Evolutionary conservation across 108 stramenopile genomes (phyloP).

Genomic region (Stephanodiscus triporus): DNA sequence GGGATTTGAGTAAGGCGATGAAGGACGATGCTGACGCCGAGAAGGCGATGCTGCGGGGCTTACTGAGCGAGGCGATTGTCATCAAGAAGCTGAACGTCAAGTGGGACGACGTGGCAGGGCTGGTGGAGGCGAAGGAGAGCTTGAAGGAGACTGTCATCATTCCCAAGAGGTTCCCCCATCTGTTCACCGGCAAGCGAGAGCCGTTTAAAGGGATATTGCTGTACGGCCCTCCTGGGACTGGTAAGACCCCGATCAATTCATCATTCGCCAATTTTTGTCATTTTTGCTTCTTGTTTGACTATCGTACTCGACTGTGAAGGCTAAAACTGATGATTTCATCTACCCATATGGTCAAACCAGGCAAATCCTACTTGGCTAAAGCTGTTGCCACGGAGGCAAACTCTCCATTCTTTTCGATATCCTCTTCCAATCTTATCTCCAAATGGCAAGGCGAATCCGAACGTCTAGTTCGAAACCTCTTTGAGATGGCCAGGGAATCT

Average conservation of each 20-base stretch:
- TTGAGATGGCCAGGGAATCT: conserved; percentile 98
- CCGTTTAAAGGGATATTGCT: conserved; percentile 96
- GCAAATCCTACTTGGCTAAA: conserved; percentile 98
- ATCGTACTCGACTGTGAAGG: too few species aligned
- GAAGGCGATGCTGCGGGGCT: too few species aligned
- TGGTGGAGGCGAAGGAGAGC: conserved; percentile 93
- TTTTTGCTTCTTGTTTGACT: neutral
- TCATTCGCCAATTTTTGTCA: neutral
- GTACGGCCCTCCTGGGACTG: conserved; percentile 91
- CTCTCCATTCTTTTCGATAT: conserved; percentile 95
- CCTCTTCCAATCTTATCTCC: conserved; percentile 93
- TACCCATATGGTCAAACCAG: conserved; percentile 18
- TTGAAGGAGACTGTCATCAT: conserved; percentile 98
- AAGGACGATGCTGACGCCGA: too few species aligned
- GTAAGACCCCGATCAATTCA: conserved; percentile 12
- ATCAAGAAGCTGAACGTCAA: conserved; percentile 96
- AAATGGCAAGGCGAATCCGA: conserved; percentile 97
- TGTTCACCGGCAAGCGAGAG: conserved; percentile 89
- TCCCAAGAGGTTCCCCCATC: conserved; percentile 92
- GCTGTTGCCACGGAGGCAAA: conserved; percentile 99
- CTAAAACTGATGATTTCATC: neutral
- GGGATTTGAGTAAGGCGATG: too few species aligned
- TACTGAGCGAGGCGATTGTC: conserved; percentile 80
- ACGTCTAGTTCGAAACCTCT: conserved; percentile 94
- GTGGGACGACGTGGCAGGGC: conserved; percentile 98